Base-by-base conservation (phyloP, 495 filamentous ascomycete species). In the Lophiotrema nucula region DNA sequence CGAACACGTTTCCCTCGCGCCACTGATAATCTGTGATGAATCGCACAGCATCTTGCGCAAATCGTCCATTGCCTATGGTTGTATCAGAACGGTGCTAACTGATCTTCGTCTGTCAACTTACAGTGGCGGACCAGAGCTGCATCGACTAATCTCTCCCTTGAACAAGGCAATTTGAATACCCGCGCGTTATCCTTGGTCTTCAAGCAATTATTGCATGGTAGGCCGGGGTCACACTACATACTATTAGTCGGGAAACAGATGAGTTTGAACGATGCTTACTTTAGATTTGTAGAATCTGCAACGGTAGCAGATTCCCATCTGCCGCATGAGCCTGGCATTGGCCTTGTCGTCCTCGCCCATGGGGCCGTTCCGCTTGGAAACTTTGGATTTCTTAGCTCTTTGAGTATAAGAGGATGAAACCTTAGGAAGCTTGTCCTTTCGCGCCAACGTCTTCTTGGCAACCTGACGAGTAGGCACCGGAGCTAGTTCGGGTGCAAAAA, bases 251-350 rank as follows among this genome's bases (percentile, higher is more conserved):
- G 38, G 22, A 31, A 16, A 41, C 1, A 4, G 19, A 26, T 53
- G 12, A 8, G 11, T 21, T 24, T n/a, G 8, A 45, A 8, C 2
- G 25, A 50, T 6, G 31, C 63, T 27, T 62, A 66, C 63, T 8
- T 43, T 35, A 18, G 28, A n/a, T n/a, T 58, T 61, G 28, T 58
- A 66, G 21, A 66, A 42, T 41, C 48, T 61, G 49, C 63, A 66
- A 6, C 63, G 63, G 10, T 58, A 43, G 41, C 63, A 66, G 19
- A 26, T 16, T 42, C 47, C 42, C 10, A 26, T 24, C 19, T 62
- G 61, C 6, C 58, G 57, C 63, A 62, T 58, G 2, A 38, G 11
- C 10, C 22, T 15, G 19, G 58, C 47, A 21, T 62, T 58, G 15
- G 26, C 31, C 31, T 46, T 50, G 0, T 12, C 28, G 11, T 47